A percentile compares a stretch with the other conserved stretches of the same genome.
phyloP scores from a whole-genome alignment of 176 grass and related monocot genomes.

The Eremochloa ophiuroides region DNA sequence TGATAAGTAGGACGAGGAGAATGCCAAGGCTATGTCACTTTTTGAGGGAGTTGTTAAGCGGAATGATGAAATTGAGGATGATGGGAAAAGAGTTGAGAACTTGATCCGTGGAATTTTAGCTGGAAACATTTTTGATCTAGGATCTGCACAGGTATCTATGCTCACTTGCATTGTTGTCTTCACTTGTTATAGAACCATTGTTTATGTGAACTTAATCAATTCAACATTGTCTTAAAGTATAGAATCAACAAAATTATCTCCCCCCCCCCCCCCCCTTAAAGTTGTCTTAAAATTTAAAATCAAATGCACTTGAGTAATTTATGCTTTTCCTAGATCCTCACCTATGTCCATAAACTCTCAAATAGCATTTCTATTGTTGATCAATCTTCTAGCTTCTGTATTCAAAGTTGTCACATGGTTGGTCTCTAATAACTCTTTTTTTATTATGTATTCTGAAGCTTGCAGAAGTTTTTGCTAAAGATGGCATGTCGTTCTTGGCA shows the following conservation, averaged over 20 bases:
- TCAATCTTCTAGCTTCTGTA: not conserved
- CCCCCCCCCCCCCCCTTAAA: constrained; percentile 2
- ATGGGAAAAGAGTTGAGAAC: constrained; percentile 66
- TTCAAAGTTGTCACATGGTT: not conserved
- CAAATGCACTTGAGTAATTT: not conserved
- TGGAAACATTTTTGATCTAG: constrained; percentile 97
- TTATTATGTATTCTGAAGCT: constrained; percentile 55
- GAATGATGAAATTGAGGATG: constrained; percentile 90
- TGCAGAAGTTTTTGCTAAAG: constrained; percentile 97
- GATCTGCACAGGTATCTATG: constrained; percentile 79
- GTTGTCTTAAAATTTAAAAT: not conserved
- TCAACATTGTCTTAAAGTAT: not conserved
- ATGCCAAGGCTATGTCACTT: constrained; percentile 96
- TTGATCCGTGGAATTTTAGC: constrained; percentile 92
- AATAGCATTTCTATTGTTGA: not conserved
- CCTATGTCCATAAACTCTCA: not conserved
- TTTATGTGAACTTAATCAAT: not conserved
- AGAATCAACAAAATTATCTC: not conserved
- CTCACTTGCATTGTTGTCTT: not conserved
- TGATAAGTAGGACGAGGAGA: constrained; percentile 78
- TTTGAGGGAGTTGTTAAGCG: constrained; percentile 74
- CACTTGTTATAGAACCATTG: constrained; percentile 8
- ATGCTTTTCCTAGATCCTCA: not conserved
- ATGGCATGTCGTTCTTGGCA: constrained; percentile 95
- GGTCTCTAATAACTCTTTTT: constrained; percentile 13